Evolutionary conservation across 2,329 filamentous ascomycete genomes (phyloP), one percentile per base, ranked within the genome.

Genomic region (Sclerotiophoma versabilis): DNA sequence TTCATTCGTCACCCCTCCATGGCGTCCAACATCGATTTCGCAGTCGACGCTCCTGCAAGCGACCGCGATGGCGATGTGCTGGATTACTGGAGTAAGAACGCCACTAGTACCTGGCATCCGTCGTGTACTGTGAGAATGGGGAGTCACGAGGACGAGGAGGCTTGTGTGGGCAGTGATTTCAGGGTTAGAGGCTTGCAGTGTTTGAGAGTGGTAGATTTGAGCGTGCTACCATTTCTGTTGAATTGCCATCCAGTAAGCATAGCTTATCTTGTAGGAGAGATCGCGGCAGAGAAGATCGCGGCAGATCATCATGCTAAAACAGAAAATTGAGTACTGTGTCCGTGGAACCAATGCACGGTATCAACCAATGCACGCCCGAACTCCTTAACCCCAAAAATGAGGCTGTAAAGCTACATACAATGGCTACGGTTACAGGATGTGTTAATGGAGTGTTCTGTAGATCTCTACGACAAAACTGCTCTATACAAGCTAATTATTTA

Each of bases 191-290:
- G 82, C 2, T 76, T 84, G 6, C 72, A 75, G 48, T 76, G 78
- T 0, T 66, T 85, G 15, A 73, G 83, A 2, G 81, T 85, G 7
- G 64, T 63, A 27, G 63, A 64, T 54, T 38, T 63, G 30, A 61
- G 59, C 45, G 57, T 60, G 11, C 64, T 57, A 48, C 63, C 59
- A 11, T 61, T 59, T 54, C 44, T 63, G 27, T 81, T 82, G 2
- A 84, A 83, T 57, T 80, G 75, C 51, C 84, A 82, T 62, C 76
- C 80, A 25, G 76, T 77, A 11, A 68, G 80, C 2, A 77, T 81
- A 0, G 79, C 79, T 0, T 83, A 83, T 58, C 26, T 64, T 33
- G 32, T 66, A 14, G 63, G 63, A 5, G 59, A 64, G 43, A 60
- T 58, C 32, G 58, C 39, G 20, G 55, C 55, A 14, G 59, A 59